Evolutionary conservation across 2,329 filamentous ascomycete genomes (phyloP).

Genomic region (Myriangium duriaei): DNA sequence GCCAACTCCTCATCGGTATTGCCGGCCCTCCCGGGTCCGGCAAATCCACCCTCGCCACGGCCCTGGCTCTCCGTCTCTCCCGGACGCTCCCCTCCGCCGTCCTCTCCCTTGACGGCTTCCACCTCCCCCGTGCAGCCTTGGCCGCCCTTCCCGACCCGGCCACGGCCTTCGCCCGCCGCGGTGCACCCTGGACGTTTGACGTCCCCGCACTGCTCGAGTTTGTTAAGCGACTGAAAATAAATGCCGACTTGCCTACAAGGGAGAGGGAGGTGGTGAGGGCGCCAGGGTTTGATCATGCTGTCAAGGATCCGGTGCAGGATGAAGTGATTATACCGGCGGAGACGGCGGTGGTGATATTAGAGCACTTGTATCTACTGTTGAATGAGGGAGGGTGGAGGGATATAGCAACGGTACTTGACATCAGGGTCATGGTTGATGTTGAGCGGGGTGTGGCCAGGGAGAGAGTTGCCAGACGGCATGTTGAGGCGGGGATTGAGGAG

Average conservation of each 20-base stretch:
- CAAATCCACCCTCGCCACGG: conserved; percentile 4
- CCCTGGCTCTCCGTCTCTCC: neutral
- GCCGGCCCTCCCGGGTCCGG: conserved; percentile 11
- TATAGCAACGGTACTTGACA: conserved; percentile 26
- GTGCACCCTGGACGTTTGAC: conserved; percentile 29
- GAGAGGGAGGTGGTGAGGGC: conserved; percentile 15
- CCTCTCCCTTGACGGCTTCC: conserved; percentile 26
- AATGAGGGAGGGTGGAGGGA: conserved; percentile 23
- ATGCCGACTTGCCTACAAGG: too few species aligned
- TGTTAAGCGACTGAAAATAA: conserved; percentile 14
- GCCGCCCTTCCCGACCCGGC: conserved; percentile 22
- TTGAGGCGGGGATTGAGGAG: conserved; percentile 1
- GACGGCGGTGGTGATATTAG: conserved; percentile 13
- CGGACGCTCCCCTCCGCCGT: neutral
- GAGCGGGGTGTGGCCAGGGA: conserved; percentile 25
- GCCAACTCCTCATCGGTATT: conserved; percentile 7
- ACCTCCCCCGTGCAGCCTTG: conserved; percentile 20
- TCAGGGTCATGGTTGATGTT: conserved; percentile 31
- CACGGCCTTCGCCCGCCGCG: conserved; percentile 25
- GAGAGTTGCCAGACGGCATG: conserved; percentile 26
- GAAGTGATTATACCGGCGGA: conserved; percentile 17
- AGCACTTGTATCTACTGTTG: conserved; percentile 20
- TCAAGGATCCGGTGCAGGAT: conserved; percentile 24
- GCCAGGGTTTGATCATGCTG: conserved; percentile 25
- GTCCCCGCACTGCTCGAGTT: conserved; percentile 20